Base-by-base conservation (phyloP, 2,329 filamentous ascomycete species). In the Aspergillus pseudoglaucus region DNA sequence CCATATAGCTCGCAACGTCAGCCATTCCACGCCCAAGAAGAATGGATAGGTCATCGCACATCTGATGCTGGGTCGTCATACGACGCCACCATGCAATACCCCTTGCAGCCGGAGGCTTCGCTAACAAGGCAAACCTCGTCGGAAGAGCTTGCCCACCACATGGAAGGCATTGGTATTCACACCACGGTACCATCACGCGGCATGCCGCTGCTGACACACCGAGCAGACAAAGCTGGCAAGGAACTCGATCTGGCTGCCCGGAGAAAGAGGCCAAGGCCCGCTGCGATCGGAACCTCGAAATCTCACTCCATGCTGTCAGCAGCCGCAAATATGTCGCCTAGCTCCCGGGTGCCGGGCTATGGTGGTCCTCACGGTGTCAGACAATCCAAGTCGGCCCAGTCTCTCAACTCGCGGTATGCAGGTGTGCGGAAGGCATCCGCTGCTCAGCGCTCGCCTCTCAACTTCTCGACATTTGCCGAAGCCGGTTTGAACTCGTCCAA, bases 401-500 rank as follows among this genome's bases (percentile, higher is more conserved):
- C 64, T 49, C 64, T 75, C 7, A 69, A 69, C 54, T 64, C 69
- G 42, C 63, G 68, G 30, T 75, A 72, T 54, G 69, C 71, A 0
- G 72, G 73, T 43, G 65, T 76, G 23, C 62, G 73, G 17, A 76
- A 76, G 54, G 59, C 68, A 5, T 72, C 70, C 18, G 66, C 67
- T 38, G 62, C 70, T 41, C 74, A 74, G 44, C 65, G 71, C 23
- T 76, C 74, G n/a, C 74, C 74, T 18, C 59, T 75, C 32, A 72
- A 70, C 41, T 63, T 73, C 44, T 61, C 68, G 15, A 70, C 63
- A 5, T 75, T 75, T 53, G 61, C 70, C n/a, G 72, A 75, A 45
- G 59, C 68, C 6, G 68, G 66, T 15, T 58, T 68, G 51, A 63
- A 64, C 48, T 55, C 57, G 10, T 54, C 59, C 39, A 70, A 64